These are phyloP conservation scores for Paramecium primaurelia DNA, from an alignment of 73 alveolate species.

Conservation along the genomic window DNA sequence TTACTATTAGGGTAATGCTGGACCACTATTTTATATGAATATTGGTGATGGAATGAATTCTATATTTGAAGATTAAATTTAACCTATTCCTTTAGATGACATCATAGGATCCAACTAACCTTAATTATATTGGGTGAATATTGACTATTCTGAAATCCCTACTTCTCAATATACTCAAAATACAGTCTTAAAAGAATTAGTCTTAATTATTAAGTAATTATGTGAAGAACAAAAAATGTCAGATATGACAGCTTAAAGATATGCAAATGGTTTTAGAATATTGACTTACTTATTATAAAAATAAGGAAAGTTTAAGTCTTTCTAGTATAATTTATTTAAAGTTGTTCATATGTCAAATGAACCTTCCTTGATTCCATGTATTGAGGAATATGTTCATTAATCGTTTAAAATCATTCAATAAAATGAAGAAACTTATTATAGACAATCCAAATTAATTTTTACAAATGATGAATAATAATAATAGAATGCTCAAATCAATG, in stretches of 20 bases:
- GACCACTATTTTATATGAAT: neutral
- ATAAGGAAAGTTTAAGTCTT: neutral
- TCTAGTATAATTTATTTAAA: neutral
- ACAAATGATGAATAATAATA: neutral
- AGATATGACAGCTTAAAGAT: neutral
- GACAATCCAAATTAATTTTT: neutral
- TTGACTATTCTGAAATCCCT: neutral
- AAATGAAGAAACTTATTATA: neutral
- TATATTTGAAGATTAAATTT: neutral
- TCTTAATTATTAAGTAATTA: neutral
- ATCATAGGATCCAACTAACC: neutral
- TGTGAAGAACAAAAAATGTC: neutral
- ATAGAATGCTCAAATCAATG: neutral
- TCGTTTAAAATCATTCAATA: neutral
- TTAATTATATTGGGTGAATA: neutral
- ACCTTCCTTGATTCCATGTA: neutral
- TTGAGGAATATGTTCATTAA: neutral
- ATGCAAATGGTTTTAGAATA: constrained; percentile 33
- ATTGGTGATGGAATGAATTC: neutral
- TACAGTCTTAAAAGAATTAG: neutral
- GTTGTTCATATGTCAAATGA: neutral
- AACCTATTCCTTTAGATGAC: neutral
- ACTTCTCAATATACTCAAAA: neutral
- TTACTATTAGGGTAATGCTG: neutral
- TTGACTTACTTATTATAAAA: neutral